These are phyloP conservation scores for Ceratocystis huliohia DNA, from an alignment of 2,329 filamentous ascomycete species.

Conservation along the genomic window DNA sequence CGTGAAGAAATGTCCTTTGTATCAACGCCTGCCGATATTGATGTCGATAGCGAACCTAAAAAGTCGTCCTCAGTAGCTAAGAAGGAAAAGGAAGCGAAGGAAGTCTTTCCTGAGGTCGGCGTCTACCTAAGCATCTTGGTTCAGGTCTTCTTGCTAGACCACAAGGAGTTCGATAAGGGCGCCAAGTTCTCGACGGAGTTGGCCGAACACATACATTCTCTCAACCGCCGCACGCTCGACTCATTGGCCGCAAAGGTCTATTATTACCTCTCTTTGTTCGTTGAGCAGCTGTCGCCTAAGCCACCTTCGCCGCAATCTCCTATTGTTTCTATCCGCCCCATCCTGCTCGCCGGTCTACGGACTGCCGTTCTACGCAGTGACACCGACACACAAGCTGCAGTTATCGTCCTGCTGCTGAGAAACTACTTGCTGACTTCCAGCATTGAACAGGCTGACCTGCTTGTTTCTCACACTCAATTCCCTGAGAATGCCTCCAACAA, in stretches of 20 bases:
- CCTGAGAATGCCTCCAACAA: constrained; percentile 92
- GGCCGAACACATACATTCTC: constrained; percentile 68
- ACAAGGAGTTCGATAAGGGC: constrained; percentile 66
- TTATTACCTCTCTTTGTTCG: constrained; percentile 95
- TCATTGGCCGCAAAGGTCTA: constrained; percentile 90
- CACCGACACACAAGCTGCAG: constrained; percentile 88
- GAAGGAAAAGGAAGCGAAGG: constrained; percentile 60
- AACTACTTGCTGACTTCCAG: constrained; percentile 95
- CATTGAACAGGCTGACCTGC: constrained; percentile 88
- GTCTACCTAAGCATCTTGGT: constrained; percentile 76
- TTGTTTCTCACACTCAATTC: constrained; percentile 92
- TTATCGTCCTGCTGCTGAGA: constrained; percentile 85
- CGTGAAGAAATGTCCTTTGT: constrained; percentile 53
- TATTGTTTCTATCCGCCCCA: constrained; percentile 73
- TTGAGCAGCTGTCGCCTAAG: constrained; percentile 75
- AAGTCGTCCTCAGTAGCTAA: constrained; percentile 38
- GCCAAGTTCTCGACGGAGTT: constrained; percentile 74
- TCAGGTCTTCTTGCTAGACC: constrained; percentile 81
- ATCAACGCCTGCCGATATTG: constrained; percentile 49
- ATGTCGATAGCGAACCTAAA: constrained; percentile 49
- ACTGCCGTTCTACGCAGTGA: constrained; percentile 96
- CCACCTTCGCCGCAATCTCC: constrained; percentile 82
- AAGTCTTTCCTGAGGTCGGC: constrained; percentile 74
- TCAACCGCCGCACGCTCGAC: constrained; percentile 90
- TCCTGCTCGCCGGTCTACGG: constrained; percentile 73